These are phyloP conservation scores for Colletotrichum theobromicola DNA, from an alignment of 2,329 filamentous ascomycete genomes.

Conservation along the genomic window DNA sequence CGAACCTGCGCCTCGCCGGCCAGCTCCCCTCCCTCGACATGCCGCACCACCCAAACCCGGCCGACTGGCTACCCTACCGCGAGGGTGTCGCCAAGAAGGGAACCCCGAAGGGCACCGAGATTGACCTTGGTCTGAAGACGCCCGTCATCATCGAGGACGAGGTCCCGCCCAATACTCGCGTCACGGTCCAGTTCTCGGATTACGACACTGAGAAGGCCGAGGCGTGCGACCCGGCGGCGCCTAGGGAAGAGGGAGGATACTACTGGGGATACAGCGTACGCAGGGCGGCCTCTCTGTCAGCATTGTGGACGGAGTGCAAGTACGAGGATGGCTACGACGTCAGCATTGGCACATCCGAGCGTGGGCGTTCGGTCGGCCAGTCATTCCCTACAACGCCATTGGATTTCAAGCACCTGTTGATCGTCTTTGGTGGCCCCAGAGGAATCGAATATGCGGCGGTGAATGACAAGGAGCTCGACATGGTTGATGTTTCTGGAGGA, in stretches of 20 bases:
- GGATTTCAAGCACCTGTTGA: conserved; percentile 72
- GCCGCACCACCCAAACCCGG: conserved; percentile 78
- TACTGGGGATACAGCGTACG: conserved; percentile 86
- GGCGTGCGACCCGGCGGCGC: conserved; percentile 70
- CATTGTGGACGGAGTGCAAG: conserved; percentile 77
- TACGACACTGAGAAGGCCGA: conserved; percentile 54
- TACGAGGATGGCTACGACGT: conserved; percentile 82
- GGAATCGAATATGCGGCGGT: conserved; percentile 79
- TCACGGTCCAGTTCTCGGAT: conserved; percentile 72
- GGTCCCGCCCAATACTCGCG: conserved; percentile 73
- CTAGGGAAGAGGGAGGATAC: conserved; percentile 78
- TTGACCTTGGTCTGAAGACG: conserved; percentile 62
- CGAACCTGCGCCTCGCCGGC: conserved; percentile 76
- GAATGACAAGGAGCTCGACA: conserved; percentile 59
- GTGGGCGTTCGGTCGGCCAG: conserved; percentile 60
- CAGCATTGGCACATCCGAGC: conserved; percentile 83
- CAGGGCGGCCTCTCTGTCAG: conserved; percentile 68
- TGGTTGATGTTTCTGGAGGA: conserved; percentile 65
- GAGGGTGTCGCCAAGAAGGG: conserved; percentile 73
- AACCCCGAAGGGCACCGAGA: conserved; percentile 53
- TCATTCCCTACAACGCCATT: conserved; percentile 46
- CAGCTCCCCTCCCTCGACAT: conserved; percentile 80
- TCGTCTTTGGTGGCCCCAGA: conserved; percentile 82
- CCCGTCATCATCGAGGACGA: conserved; percentile 61
- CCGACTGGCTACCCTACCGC: conserved; percentile 80